Conservation (phyloP, 2,329 filamentous ascomycete genomes). For the Lasiodiplodia sp. region DNA sequence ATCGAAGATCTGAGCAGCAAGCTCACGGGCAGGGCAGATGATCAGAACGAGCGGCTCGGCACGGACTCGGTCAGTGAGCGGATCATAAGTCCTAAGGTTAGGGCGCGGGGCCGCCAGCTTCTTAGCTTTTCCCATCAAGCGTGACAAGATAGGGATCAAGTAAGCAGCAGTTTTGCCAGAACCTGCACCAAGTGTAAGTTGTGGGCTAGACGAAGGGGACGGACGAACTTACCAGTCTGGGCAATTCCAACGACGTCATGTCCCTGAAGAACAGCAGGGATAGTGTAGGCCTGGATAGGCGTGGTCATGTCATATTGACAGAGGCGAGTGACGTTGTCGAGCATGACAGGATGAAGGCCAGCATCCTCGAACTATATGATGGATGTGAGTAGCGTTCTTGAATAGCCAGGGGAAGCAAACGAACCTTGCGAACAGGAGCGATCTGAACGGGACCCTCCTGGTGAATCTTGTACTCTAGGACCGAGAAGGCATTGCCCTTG, state of each 20-base stretch:
- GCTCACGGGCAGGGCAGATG: slow-evolving; percentile 84
- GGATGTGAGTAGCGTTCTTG: slow-evolving; percentile 36
- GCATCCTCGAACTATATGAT: slow-evolving; percentile 74
- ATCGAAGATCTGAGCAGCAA: slow-evolving; percentile 94
- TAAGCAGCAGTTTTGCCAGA: slow-evolving; percentile 97
- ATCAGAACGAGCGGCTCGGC: slow-evolving; percentile 91
- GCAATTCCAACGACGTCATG: slow-evolving; percentile 88
- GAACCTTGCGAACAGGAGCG: slow-evolving; percentile 59
- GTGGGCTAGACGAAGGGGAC: neutral
- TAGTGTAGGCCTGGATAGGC: slow-evolving; percentile 84
- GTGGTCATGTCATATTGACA: slow-evolving; percentile 77
- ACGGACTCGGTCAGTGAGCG: slow-evolving; percentile 61
- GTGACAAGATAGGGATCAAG: slow-evolving; percentile 85
- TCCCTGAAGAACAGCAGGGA: slow-evolving; percentile 79
- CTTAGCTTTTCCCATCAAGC: slow-evolving; percentile 94
- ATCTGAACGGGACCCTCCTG: slow-evolving; percentile 58
- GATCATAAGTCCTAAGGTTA: slow-evolving; percentile 64
- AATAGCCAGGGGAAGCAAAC: slow-evolving; percentile 34
- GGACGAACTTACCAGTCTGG: slow-evolving; percentile 77
- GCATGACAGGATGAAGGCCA: slow-evolving; percentile 84
- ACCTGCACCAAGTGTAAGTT: slow-evolving; percentile 61
- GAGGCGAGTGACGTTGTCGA: slow-evolving; percentile 74
- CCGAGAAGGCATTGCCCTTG: slow-evolving; percentile 69
- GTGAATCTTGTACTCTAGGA: slow-evolving; percentile 62
- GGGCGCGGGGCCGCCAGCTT: slow-evolving; percentile 83